Base-by-base conservation (phyloP, 768 basidiomycete genomes). In the Xanthoconium stramineum region DNA sequence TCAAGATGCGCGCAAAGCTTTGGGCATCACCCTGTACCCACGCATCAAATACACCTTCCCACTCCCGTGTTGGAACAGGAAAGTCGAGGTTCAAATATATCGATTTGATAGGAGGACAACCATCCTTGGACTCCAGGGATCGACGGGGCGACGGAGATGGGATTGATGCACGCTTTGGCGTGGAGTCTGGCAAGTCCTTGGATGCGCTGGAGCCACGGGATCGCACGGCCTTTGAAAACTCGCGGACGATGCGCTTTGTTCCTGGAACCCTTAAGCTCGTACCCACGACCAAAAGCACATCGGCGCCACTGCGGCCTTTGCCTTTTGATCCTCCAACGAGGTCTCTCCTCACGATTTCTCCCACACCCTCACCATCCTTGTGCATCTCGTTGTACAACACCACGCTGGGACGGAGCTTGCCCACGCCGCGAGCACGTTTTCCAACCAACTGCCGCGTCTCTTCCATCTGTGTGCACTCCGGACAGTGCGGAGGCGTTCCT, bases 1-100 rank as follows among this genome's bases (percentile, higher is more conserved):
- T 78, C 57, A 91, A 67, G 56, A 83, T 68, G 38, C 73, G 72
- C 6, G 91, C 88, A 71, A 95, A 94, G 15, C 66, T 67, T 69
- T 97, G 94, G 3, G 89, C 86, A 65, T 96, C 93, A 2, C 94
- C 92, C 63, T 93, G 84, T 52, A 94, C 71, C 90, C 92, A 96
- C 38, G 83, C 81, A 71, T 97, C 94, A 61, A 97, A 95, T 4
- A 95, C 86, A 9, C 85, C 88, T 58, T 90, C 88, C 92, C 91
- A 95, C 59, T 94, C 91, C 52, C 88, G 78, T 9, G 85, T 85
- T 5, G 91, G 91, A 10, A 86, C 83, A 1, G 91, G 91, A 68
- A 92, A 92, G 58, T 95, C 92, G 38, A 89, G 73, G 70, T 96
- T 96, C 54, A 96, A 78, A 70, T 91, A 94, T 17, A 95, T 77